These are phyloP conservation scores for Ophiostoma australiae DNA, from an alignment of 2,329 filamentous ascomycete genomes.

Conservation along the genomic window DNA sequence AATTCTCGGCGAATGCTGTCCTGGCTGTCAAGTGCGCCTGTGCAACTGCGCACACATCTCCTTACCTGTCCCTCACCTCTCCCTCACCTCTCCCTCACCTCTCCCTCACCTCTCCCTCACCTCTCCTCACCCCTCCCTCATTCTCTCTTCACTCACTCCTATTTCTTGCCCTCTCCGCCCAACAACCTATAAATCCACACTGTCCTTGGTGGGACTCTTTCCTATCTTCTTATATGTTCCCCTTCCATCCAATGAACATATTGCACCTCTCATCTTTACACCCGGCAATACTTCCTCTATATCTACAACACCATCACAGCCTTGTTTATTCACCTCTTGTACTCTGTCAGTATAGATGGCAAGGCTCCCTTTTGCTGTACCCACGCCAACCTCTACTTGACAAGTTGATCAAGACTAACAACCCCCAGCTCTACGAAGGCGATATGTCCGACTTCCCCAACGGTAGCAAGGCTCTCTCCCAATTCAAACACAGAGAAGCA, in stretches of 20 bases:
- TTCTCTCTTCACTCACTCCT: neutral
- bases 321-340: neutral
- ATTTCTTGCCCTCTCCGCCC: neutral
- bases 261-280: neutral
- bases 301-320: neutral
- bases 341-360: neutral
- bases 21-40: neutral
- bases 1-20: neutral
- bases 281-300: neutral
- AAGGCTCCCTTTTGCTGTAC: neutral
- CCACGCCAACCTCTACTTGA: neutral
- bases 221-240: neutral
- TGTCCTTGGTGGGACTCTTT: neutral
- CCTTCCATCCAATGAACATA: neutral
- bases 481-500: slow-evolving; percentile 21
- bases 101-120: too few relatives aligned
- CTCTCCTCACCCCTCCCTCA: neutral
- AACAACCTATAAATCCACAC: neutral
- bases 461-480: slow-evolving; percentile 24
- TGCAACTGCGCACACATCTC: neutral
- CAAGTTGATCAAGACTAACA: neutral
- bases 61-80: neutral
- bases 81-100: neutral
- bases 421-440: slow-evolving; percentile 19
- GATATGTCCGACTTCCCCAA: slow-evolving; percentile 24